These are phyloP conservation scores for Huntiella omanensis DNA, from an alignment of 2,329 filamentous ascomycete species.

Conservation along the genomic window DNA sequence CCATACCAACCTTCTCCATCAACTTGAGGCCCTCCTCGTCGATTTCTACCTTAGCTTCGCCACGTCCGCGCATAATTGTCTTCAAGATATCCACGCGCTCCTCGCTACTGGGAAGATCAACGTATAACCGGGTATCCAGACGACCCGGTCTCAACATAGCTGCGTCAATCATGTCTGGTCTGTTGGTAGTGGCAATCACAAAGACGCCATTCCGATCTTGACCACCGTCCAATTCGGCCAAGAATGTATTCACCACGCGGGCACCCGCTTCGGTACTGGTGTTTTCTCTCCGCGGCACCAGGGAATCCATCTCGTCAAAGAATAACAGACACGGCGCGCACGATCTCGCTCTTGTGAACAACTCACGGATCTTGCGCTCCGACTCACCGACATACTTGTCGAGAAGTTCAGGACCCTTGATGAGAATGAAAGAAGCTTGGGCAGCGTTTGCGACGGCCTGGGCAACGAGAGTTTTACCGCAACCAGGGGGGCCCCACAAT, in stretches of 20 bases:
- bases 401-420: conserved; percentile 87
- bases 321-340: conserved; percentile 88
- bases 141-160: conserved; percentile 87
- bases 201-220: conserved; percentile 69
- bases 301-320: conserved; percentile 91
- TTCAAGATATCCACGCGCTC: conserved; percentile 74
- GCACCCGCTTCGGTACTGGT: conserved; percentile 63
- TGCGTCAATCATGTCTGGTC: conserved; percentile 89
- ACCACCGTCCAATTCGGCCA: conserved; percentile 85
- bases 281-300: conserved; percentile 70
- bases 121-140: conserved; percentile 71
- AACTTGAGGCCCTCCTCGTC: conserved; percentile 29
- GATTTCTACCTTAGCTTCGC: conserved; percentile 21
- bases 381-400: conserved; percentile 98
- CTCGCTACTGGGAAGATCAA: conserved; percentile 61
- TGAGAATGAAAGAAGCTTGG: conserved; percentile 92
- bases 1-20: conserved; percentile 46
- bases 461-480: conserved; percentile 87
- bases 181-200: conserved; percentile 85
- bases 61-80: conserved; percentile 36
- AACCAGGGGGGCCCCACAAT: conserved; percentile 91
- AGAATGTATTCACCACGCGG: conserved; percentile 81
- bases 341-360: conserved; percentile 73
- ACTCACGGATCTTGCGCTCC: conserved; percentile 77
- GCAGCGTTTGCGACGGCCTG: conserved; percentile 93